A percentile compares a stretch with the other conserved stretches of the same genome.
Evolutionary conservation across 2,329 filamentous ascomycete species (phyloP).

Genomic region (Onygenales sp.): DNA sequence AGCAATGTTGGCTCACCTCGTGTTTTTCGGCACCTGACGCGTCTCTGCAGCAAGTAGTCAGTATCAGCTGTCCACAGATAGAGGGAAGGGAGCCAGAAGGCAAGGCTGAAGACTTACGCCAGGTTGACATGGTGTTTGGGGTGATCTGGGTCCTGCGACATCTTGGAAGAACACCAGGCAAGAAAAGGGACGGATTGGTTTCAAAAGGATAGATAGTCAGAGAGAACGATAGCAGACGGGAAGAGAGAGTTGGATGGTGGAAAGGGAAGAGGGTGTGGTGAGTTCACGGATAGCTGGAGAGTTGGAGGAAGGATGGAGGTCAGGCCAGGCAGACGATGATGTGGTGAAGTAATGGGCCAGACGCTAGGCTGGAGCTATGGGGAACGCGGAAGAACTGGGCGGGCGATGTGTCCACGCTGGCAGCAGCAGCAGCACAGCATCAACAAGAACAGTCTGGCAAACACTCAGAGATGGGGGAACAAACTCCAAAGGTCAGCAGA

Average conservation of each 20-base stretch:
- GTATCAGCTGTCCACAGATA: constrained; percentile 11
- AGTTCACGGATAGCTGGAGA: neutral
- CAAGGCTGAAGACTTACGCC: constrained; percentile 48
- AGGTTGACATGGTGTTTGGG: constrained; percentile 78
- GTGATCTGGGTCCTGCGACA: constrained; percentile 59
- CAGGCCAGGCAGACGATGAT: neutral
- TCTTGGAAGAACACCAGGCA: constrained; percentile 39
- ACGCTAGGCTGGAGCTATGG: constrained; percentile 1
- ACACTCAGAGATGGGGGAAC: too few species aligned
- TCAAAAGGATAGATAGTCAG: neutral
- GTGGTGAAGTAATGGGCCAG: neutral
- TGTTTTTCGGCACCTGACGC: constrained; percentile 80
- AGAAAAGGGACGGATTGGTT: constrained; percentile 1
- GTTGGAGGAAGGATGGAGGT: neutral
- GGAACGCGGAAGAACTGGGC: constrained; percentile 1
- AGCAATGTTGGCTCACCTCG: constrained; percentile 50
- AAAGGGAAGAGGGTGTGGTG: neutral
- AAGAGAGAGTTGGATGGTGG: neutral
- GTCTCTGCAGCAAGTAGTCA: constrained; percentile 55
- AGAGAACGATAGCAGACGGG: neutral
- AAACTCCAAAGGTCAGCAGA: too few species aligned
- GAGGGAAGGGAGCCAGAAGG: constrained; percentile 10
- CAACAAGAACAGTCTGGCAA: neutral
- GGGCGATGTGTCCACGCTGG: constrained; percentile 2
- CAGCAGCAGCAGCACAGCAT: neutral